Evolutionary conservation across 371 early-diverging fungal genomes (phyloP), one percentile per base, ranked within the genome.

Genomic region (Pancytospora philotis): DNA sequence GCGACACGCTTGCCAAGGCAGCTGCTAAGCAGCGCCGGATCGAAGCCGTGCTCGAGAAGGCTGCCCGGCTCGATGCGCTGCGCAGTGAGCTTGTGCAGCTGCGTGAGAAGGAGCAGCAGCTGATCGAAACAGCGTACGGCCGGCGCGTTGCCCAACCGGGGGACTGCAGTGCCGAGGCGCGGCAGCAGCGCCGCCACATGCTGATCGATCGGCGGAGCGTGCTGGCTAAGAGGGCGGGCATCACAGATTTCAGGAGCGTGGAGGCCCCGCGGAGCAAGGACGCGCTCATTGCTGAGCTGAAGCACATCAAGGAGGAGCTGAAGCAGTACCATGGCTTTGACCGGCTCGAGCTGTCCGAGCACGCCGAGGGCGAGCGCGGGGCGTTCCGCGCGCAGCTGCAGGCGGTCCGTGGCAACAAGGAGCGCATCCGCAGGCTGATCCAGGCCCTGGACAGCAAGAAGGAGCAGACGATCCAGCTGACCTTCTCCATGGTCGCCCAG

Each of bases 381-480:
- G 39, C 53, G 32, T 19, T 65, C 31, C 64, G 36, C 25, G 58
- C 70, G 28, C 65, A 52, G 25, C 28, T 64, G 1, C 50, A 73
- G 8, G 66, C 68, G 8, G n/a, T 73, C 6, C 38, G 48, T 35
- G 6, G 35, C 2, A 69, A 66, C 25, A 76, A 68, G 53, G 35
- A 56, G 8, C 66, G 68, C 31, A 79, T 81, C 30, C 34, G 38
- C 22, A 62, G 71, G 0, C 75, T 77, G 72, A 74, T 79, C 51
- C 8, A 16, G 13, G 53, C 63, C 28, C 55, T 81, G 27, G 79
- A 81, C 49, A 27, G 25, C 30, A 77, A 68, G 62, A 81, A 79
- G 71, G 67, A 72, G 37, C 62, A 72, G 22, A 69, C 70, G 8
- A 74, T 81, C 51, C 60, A 53, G 51, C 38, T 68, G 38, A 76